Evolutionary conservation across 345 rosid genomes (phyloP).

Genomic region (Adansonia digitata): DNA sequence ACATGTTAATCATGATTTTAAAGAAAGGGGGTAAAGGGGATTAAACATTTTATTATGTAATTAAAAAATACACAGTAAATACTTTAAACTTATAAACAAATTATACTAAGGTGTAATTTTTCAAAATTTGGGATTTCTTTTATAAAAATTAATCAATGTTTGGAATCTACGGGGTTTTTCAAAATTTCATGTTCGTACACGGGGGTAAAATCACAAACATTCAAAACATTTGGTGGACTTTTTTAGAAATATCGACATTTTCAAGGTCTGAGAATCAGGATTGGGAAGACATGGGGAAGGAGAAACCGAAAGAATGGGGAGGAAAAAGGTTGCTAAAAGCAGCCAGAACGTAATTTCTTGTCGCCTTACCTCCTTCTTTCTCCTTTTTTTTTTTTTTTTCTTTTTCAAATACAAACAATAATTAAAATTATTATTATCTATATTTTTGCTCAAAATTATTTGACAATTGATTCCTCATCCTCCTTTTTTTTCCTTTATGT

Average conservation of each 20-base stretch:
- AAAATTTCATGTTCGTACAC: background rate
- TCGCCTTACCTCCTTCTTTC: background rate
- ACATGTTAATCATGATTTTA: too few relatives aligned
- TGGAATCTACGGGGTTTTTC: too few relatives aligned
- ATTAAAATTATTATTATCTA: background rate
- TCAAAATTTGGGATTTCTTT: background rate
- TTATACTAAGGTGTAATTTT: too few relatives aligned
- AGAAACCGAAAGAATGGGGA: background rate
- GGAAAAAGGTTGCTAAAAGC: too few relatives aligned
- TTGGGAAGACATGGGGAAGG: background rate
- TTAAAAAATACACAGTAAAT: too few relatives aligned
- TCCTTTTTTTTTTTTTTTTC: background rate
- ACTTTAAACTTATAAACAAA: too few relatives aligned
- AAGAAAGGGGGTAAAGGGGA: too few relatives aligned
- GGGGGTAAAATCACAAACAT: background rate
- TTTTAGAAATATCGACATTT: background rate
- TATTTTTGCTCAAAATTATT: slow-evolving; percentile 7
- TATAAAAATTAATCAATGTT: too few relatives aligned
- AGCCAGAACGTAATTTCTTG: background rate
- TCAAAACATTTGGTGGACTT: background rate
- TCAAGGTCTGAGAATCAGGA: background rate
- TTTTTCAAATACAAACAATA: background rate
- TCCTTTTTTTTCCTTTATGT: slow-evolving; percentile 3
- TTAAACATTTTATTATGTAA: too few relatives aligned
- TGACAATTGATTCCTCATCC: slow-evolving; percentile 17